Evolutionary conservation across 2,329 filamentous ascomycete genomes (phyloP).

Genomic region (Pleoardoris graminearum): DNA sequence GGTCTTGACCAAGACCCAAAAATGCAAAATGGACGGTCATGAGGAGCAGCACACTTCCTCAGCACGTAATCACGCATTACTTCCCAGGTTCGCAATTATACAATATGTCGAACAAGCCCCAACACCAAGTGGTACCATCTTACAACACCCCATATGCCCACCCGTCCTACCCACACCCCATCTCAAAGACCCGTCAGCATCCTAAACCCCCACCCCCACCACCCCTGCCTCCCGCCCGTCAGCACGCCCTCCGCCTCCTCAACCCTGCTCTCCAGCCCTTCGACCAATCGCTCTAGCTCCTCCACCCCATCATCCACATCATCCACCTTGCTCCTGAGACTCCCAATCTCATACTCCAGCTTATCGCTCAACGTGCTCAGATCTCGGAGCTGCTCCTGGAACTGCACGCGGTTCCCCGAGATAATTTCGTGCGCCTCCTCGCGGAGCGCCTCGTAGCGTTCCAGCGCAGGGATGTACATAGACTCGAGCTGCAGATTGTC

Average conservation of each 20-base stretch:
- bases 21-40: too few relatives aligned
- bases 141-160: too few relatives aligned
- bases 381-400: constrained; percentile 74
- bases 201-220: constrained; percentile 38
- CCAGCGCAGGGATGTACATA: constrained; percentile 70
- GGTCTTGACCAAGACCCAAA: too few relatives aligned
- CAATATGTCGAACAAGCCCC: too few relatives aligned
- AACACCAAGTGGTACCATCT: too few relatives aligned
- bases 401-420: constrained; percentile 66
- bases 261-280: constrained; percentile 48
- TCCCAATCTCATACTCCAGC: constrained; percentile 87
- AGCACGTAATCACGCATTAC: too few relatives aligned
- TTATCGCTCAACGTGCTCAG: constrained; percentile 81
- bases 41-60: too few relatives aligned
- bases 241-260: constrained; percentile 62
- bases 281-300: constrained; percentile 73
- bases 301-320: constrained; percentile 83
- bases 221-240: constrained; percentile 37
- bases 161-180: too few relatives aligned
- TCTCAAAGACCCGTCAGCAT: constrained; percentile 32
- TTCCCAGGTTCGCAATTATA: too few relatives aligned
- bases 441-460: constrained; percentile 69
- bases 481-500: constrained; percentile 66
- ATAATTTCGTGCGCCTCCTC: constrained; percentile 71
- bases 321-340: constrained; percentile 75